These are phyloP conservation scores for Pyricularia grisea DNA, from an alignment of 2,329 filamentous ascomycete genomes.

Conservation along the genomic window DNA sequence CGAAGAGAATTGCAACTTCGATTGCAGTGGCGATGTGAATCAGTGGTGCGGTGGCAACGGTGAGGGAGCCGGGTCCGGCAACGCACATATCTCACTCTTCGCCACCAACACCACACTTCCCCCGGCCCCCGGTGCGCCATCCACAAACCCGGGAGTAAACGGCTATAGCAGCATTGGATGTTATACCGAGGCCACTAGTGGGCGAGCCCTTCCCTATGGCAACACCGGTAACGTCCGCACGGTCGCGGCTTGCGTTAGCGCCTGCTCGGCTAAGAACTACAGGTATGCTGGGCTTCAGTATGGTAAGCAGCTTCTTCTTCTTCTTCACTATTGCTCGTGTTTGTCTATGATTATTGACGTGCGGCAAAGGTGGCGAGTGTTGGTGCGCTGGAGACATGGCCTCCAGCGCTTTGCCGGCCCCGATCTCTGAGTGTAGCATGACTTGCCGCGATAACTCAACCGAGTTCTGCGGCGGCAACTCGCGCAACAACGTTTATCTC, in stretches of 20 bases:
- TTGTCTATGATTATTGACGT: no score
- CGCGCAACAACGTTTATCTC: slow-evolving; percentile 11
- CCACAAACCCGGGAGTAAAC: slow-evolving; percentile 24
- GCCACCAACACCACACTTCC: slow-evolving; percentile 15
- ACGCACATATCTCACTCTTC: slow-evolving; percentile 39
- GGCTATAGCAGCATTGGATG: slow-evolving; percentile 24
- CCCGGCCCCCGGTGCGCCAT: slow-evolving; percentile 14
- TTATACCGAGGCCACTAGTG: slow-evolving; percentile 17
- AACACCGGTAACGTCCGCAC: slow-evolving; percentile 10
- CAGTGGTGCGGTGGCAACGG: slow-evolving; percentile 46
- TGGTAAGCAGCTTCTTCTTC: slow-evolving; percentile 3
- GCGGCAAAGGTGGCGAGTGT: slow-evolving; percentile 13
- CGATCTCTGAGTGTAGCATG: slow-evolving; percentile 18
- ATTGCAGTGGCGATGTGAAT: slow-evolving; percentile 37
- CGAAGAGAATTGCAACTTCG: slow-evolving; percentile 39
- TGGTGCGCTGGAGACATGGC: slow-evolving; percentile 13
- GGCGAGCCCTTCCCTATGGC: slow-evolving; percentile 13
- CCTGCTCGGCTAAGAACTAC: slow-evolving; percentile 12
- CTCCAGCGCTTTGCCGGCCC: slow-evolving; percentile 10
- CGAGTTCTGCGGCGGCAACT: slow-evolving; percentile 12
- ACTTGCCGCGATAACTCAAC: slow-evolving; percentile 12
- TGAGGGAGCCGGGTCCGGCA: slow-evolving; percentile 19
- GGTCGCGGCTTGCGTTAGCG: slow-evolving; percentile 14
- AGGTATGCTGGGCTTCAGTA: slow-evolving; percentile 24
- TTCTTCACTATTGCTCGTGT: no score